Evolutionary conservation across 495 filamentous ascomycete species (phyloP).

Genomic region (Penicillium argentinense): DNA sequence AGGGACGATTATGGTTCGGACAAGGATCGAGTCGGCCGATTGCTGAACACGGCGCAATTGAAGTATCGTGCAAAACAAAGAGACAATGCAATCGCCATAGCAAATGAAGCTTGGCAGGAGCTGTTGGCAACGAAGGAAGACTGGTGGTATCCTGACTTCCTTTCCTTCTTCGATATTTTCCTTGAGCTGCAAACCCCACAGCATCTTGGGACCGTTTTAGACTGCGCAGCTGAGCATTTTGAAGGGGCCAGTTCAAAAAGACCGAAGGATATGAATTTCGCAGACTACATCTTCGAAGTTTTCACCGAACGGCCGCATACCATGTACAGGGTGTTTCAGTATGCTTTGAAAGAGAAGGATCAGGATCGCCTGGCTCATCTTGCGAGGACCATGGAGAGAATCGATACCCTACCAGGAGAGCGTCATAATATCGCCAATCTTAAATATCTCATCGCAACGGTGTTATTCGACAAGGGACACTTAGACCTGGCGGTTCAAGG

Average conservation of each 20-base stretch:
- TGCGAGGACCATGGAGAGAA: neutral
- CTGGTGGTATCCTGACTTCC: neutral
- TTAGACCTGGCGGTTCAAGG: neutral
- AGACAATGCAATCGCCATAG: constrained; percentile 4
- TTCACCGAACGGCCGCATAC: neutral
- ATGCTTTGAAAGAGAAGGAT: neutral
- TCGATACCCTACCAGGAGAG: neutral
- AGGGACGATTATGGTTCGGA: neutral
- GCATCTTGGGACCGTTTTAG: neutral
- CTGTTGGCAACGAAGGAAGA: neutral
- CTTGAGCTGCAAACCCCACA: neutral
- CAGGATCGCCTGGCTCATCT: neutral
- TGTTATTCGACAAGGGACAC: constrained; percentile 8
- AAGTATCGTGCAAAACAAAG: constrained; percentile 2
- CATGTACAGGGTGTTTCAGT: neutral
- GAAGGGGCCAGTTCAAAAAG: neutral
- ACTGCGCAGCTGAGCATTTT: neutral
- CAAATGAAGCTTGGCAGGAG: neutral
- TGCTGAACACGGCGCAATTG: constrained; percentile 5
- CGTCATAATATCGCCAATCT: neutral
- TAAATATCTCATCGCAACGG: neutral
- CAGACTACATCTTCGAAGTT: neutral
- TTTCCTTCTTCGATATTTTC: neutral
- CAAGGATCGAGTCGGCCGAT: neutral
- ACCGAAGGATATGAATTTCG: neutral